Conservation (phyloP, 2,329 filamentous ascomycete species). For the Penicillium sp. region DNA sequence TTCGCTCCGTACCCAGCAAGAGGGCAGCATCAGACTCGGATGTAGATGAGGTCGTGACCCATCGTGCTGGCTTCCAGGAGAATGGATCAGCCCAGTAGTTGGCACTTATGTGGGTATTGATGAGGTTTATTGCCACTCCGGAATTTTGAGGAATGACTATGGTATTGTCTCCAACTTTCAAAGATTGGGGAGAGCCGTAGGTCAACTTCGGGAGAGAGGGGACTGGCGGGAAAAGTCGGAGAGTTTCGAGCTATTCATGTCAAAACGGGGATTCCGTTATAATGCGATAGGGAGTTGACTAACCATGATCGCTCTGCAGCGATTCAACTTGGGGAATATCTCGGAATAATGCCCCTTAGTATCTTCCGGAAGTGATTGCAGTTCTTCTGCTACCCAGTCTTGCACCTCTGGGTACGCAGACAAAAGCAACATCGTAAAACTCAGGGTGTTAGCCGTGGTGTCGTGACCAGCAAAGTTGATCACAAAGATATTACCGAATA, state of each 20-base stretch:
- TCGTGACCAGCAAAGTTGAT: constrained; percentile 1
- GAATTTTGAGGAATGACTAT: background rate
- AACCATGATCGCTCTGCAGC: background rate
- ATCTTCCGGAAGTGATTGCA: background rate
- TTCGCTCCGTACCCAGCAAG: background rate
- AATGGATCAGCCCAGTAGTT: background rate
- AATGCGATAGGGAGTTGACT: background rate
- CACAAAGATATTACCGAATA: background rate
- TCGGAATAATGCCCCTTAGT: background rate
- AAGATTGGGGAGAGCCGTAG: background rate
- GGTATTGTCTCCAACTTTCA: background rate
- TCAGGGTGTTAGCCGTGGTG: background rate
- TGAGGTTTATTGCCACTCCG: background rate
- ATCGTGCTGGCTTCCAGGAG: background rate
- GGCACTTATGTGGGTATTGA: background rate
- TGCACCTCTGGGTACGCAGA: background rate
- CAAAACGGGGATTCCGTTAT: background rate
- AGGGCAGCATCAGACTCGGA: background rate
- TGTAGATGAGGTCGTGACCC: background rate
- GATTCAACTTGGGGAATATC: background rate
- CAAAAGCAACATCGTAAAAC: background rate
- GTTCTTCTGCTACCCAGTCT: background rate
- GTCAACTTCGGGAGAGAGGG: background rate
- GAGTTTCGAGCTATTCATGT: background rate
- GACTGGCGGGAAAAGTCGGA: background rate